Evolutionary conservation across 1,139 yeast genomes (phyloP).

Genomic region (Pneumocystis wakefieldiae): DNA sequence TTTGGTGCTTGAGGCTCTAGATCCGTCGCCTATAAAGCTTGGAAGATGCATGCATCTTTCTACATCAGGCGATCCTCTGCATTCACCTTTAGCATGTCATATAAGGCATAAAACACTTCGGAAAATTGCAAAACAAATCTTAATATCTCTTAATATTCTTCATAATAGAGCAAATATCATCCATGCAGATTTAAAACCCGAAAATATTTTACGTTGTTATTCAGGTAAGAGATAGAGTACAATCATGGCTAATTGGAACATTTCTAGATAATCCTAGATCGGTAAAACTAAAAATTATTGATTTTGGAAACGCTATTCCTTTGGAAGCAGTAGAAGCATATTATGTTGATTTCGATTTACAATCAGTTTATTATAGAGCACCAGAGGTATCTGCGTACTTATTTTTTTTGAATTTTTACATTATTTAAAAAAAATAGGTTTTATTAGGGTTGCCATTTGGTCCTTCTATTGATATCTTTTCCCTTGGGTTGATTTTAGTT

Average conservation of each 20-base stretch:
- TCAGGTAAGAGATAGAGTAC: neutral
- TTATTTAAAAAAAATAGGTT: neutral
- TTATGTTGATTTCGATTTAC: slow-evolving; percentile 4
- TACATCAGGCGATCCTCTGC: neutral
- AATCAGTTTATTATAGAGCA: slow-evolving; percentile 4
- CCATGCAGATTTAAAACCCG: slow-evolving; percentile 81
- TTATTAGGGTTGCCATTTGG: slow-evolving; percentile 4
- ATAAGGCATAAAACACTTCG: slow-evolving; percentile 1
- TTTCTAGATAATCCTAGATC: neutral
- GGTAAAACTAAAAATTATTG: neutral
- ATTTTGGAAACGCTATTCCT: slow-evolving; percentile 4
- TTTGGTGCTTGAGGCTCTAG: neutral
- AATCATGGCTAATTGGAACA: neutral
- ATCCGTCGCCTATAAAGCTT: neutral
- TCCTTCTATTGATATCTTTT: slow-evolving; percentile 3
- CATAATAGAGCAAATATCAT: slow-evolving; percentile 50
- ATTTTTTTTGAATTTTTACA: neutral
- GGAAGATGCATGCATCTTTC: neutral
- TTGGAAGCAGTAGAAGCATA: neutral
- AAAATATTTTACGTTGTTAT: slow-evolving; percentile 40
- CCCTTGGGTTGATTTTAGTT: slow-evolving; percentile 2
- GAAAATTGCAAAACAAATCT: neutral
- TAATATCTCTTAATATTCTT: neutral
- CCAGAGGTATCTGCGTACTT: slow-evolving; percentile 1
- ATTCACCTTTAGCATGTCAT: slow-evolving; percentile 1